A percentile compares a stretch with the other conserved stretches of the same genome.
phyloP scores from a whole-genome alignment of 805 yeast genomes.

The Ogataea nakhonphanomensis region DNA sequence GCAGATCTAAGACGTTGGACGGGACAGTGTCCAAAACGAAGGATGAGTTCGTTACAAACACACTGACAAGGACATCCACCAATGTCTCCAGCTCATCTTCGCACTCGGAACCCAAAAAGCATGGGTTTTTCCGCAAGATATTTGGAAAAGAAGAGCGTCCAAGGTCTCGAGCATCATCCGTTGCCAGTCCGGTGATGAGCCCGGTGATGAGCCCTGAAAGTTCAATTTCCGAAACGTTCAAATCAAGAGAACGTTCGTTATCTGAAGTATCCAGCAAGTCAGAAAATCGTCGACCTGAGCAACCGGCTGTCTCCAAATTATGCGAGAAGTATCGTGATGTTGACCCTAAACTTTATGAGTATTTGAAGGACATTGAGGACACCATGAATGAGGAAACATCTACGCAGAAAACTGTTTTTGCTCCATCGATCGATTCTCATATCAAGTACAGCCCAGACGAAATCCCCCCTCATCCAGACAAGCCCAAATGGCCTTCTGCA shows the following conservation, averaged over 20 bases:
- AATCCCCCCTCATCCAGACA: constrained; percentile 50
- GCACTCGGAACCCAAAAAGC: constrained; percentile 13
- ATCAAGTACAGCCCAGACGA: constrained; percentile 38
- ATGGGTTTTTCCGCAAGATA: constrained; percentile 21
- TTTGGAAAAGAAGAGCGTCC: constrained; percentile 24
- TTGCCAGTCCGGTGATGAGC: neutral
- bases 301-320: constrained; percentile 8
- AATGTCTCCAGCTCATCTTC: constrained; percentile 15
- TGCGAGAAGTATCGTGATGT: constrained; percentile 28
- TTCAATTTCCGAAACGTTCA: neutral
- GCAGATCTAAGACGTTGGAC: constrained; percentile 29
- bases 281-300: neutral
- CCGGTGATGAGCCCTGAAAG: neutral
- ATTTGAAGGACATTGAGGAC: constrained; percentile 34
- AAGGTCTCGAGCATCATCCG: constrained; percentile 11
- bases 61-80: constrained; percentile 29
- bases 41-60: constrained; percentile 6
- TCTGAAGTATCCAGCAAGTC: neutral
- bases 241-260: neutral
- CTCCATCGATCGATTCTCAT: constrained; percentile 23
- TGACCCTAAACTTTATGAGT: constrained; percentile 47
- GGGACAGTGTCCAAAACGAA: constrained; percentile 13
- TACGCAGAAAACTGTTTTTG: constrained; percentile 20
- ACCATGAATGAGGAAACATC: neutral
- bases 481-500: constrained; percentile 48